Evolutionary conservation across 805 yeast species (phyloP).

Genomic region (Starmerella scarabaei): DNA sequence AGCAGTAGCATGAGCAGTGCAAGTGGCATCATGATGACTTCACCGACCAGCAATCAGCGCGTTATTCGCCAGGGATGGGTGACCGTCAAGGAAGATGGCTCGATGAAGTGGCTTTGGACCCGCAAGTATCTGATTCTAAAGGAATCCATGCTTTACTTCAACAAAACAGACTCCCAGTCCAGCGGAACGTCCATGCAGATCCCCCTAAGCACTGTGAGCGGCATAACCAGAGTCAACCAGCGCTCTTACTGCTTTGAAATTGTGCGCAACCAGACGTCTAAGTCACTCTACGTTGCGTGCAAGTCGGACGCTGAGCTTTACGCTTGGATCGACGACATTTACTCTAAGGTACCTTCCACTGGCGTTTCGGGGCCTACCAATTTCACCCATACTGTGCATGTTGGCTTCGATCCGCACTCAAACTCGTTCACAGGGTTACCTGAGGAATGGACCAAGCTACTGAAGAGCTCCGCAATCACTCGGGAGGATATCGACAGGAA

Average conservation of each 20-base stretch:
- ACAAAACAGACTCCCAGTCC: conserved; percentile 43
- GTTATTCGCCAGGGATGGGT: conserved; percentile 62
- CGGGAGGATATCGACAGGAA: conserved; percentile 77
- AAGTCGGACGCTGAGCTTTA: conserved; percentile 68
- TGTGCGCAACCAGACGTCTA: conserved; percentile 33
- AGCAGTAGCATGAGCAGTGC: background rate
- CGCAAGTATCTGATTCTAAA: conserved; percentile 68
- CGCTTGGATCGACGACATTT: conserved; percentile 83
- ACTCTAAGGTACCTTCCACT: conserved; percentile 30
- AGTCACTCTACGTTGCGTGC: conserved; percentile 59
- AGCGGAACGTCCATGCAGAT: conserved; percentile 26
- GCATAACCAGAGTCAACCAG: conserved; percentile 53
- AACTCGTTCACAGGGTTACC: conserved; percentile 91
- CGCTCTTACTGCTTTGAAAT: conserved; percentile 77
- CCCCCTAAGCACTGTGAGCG: conserved; percentile 45
- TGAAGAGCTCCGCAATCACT: conserved; percentile 77
- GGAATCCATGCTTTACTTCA: conserved; percentile 62
- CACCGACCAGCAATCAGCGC: conserved; percentile 3
- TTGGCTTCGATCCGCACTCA: conserved; percentile 70
- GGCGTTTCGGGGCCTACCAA: conserved; percentile 84
- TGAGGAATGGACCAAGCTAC: conserved; percentile 74
- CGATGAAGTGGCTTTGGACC: conserved; percentile 78
- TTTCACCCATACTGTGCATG: conserved; percentile 91
- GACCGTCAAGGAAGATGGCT: conserved; percentile 81
- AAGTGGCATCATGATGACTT: background rate